Percentiles rank a stretch among this genome's conserved stretches.
These are phyloP conservation scores for Astragalus membranaceus DNA, from an alignment of 306 rosid species.

Conservation along the genomic window DNA sequence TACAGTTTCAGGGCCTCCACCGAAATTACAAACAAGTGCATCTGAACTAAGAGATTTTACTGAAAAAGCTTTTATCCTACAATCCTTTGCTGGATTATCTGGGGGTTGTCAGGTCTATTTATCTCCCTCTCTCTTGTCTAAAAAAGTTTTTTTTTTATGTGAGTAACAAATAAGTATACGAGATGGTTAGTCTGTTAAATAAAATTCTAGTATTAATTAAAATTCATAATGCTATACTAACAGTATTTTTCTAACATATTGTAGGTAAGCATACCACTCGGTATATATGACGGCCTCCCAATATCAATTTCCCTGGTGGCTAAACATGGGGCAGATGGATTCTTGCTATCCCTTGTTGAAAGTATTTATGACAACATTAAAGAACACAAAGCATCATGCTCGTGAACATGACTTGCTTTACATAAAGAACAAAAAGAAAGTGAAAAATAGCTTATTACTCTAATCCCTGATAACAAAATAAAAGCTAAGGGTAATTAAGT, in stretches of 20 bases:
- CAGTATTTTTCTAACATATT: not conserved
- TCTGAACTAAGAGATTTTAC: constrained; percentile 38
- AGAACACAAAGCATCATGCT: constrained; percentile 19
- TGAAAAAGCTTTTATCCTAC: constrained; percentile 56
- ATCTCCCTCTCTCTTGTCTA: not conserved
- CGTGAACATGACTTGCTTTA: not conserved
- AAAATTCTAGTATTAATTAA: no score
- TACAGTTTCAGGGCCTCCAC: constrained; percentile 78
- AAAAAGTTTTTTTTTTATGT: no score
- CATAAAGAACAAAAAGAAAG: not conserved
- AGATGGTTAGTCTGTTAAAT: no score
- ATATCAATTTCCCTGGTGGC: constrained; percentile 68
- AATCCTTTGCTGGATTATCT: constrained; percentile 77
- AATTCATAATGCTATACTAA: not conserved
- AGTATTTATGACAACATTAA: constrained; percentile 38
- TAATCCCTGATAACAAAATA: no score
- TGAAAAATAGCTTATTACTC: no score
- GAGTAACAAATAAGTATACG: no score
- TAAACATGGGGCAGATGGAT: constrained; percentile 62
- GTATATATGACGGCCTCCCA: constrained; percentile 51
- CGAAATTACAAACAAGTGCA: constrained; percentile 43
- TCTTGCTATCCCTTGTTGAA: constrained; percentile 64
- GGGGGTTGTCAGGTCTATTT: constrained; percentile 71
- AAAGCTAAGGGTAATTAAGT: no score
- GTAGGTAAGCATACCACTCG: constrained; percentile 75